Evolutionary conservation across 2,329 filamentous ascomycete species (phyloP), one percentile per base, ranked within the genome.

Genomic region (Albifimbria verrucaria): DNA sequence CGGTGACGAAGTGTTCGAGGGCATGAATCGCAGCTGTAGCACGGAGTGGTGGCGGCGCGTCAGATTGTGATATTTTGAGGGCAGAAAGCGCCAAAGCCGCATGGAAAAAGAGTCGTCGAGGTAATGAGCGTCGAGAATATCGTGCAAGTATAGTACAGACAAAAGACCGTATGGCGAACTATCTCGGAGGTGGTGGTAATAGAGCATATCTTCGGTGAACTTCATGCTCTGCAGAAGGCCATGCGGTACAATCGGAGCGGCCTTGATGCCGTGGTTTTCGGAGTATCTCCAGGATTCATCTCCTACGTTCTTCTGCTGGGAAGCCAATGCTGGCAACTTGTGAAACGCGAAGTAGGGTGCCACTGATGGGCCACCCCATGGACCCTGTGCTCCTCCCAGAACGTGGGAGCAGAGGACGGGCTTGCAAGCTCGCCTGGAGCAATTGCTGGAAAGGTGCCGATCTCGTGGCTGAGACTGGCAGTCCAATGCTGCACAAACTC

Each of bases 131-230:
- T 52, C 21, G 11, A 58, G 43, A 0, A 59, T 52, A 3, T 58
- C 55, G 10, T 54, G 49, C 2, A 59, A 49, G 3, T 53, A 55
- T 1, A 59, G 4, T 0, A 59, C 28, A 1, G 57, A 56, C 1
- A 59, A 42, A 1, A 59, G 49, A 1, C 58, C 58, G 1, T 56
- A 51, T 1, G 53, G 50, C 0, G 55, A 54, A 1, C 52, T 23
- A 2, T 59, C 57, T 17, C 55, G 48, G 1, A 59, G 26, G 4
- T 59, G 58, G 1, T 60, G 58, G 3, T 59, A 59, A 21, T 59
- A 59, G 1, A 60, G 41, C 53, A 59, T 56, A 7, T 59, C 57
- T 12, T 60, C 55, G 2, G 55, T 46, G 2, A 59, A 59, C 10
- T 49, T 59, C 42, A 52, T 57, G 1, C 50, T 51, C 2, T 55